Conservation (phyloP, 202 grass and related monocot species). For the Alloteropsis angusta region DNA sequence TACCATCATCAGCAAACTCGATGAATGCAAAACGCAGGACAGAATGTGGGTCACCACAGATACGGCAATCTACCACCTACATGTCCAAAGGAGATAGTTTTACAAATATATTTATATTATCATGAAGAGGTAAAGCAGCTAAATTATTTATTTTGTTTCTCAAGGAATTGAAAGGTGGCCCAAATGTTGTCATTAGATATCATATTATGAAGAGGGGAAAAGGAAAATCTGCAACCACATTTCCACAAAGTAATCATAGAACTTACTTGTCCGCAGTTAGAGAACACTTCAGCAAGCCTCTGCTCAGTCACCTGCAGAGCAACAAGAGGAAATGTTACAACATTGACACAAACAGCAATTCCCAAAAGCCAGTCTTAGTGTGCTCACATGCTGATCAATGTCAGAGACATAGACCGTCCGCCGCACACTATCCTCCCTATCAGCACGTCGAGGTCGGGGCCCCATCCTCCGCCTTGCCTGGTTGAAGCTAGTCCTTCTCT, state of each 20-base stretch:
- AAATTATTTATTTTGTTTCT: neutral
- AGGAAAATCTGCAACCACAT: neutral
- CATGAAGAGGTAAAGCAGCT: neutral
- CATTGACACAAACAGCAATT: constrained; percentile 6
- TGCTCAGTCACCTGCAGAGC: constrained; percentile 81
- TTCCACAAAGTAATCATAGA: constrained; percentile 14
- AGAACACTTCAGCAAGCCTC: constrained; percentile 86
- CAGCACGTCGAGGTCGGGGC: constrained; percentile 39
- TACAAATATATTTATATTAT: neutral
- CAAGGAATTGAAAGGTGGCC: neutral
- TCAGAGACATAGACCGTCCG: constrained; percentile 94
- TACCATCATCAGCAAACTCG: constrained; percentile 89
- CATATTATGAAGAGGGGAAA: neutral
- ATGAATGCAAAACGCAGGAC: constrained; percentile 96
- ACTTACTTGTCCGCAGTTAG: constrained; percentile 76
- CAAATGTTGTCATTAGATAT: neutral
- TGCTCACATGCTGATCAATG: constrained; percentile 80
- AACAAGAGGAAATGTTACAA: constrained; percentile 23
- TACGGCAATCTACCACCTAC: constrained; percentile 90
- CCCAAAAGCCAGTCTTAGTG: neutral
- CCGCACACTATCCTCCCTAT: constrained; percentile 80
- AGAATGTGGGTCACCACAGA: constrained; percentile 84
- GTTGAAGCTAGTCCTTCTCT: constrained; percentile 57
- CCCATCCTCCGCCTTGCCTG: constrained; percentile 47
- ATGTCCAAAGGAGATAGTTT: neutral